Base-by-base conservation (phyloP, 495 filamentous ascomycete genomes). In the Delitschia confertaspora region DNA sequence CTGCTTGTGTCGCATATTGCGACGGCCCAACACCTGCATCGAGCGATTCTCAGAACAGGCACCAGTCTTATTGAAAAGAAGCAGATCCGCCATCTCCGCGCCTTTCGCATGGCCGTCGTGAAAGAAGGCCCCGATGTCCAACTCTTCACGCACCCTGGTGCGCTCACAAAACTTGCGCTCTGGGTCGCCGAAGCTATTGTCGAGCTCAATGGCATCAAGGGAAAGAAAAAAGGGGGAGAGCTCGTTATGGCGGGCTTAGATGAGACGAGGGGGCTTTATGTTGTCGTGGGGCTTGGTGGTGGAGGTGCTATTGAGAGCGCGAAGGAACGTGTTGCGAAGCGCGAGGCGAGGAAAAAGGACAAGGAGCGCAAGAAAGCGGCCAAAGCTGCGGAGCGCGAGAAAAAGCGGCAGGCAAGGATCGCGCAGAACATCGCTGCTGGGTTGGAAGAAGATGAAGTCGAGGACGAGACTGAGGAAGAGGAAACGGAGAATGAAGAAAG, bases 111-210 rank as follows among this genome's bases (percentile, higher is more conserved):
- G 69, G 88, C 83, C 7, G 82, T 98, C 20, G 88, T 98, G 53
- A 93, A 93, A 57, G 91, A 96, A 57, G 85, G 89, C 1, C 85
- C 88, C 0, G 91, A 95, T 55, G 82, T 93, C 4, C 64, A 74
- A 29, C 72, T 94, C 6, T 98, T 98, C 63, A 83, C 80, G 5
- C 88, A 95, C 54, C 88, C 91, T 0, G 83, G 85, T 3, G 93
- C 93, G 7, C 65, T 98, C 41, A 89, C 85, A 2, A 95, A 96
- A 61, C 70, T 98, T 7, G 87, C 88, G 0, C 67, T 94, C 2
- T 98, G 91, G 91, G 73, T 96, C 42, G 85, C 84, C 11, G 89
- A 96, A 65, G 91, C 93, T 2, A 80, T 96, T 29, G 76, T 78
- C 6, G 91, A 94, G 56, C 80, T 88, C 51, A 91, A 95, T 57